These are phyloP conservation scores for Tranzscheliella williamsii DNA, from an alignment of 1,284 basidiomycete genomes.

Conservation along the genomic window DNA sequence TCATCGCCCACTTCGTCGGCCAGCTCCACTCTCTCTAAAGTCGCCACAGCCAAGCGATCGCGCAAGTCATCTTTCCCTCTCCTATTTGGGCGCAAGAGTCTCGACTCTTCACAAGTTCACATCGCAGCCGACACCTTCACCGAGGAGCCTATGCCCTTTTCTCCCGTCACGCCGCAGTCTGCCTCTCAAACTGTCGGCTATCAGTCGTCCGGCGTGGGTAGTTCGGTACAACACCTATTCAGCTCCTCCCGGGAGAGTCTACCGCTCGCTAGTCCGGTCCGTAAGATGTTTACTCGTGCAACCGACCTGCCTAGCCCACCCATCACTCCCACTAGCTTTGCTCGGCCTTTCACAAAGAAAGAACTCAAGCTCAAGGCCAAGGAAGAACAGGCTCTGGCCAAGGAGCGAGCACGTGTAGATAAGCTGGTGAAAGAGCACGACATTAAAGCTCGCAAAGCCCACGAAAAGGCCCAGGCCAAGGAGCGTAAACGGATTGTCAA, in stretches of 20 bases:
- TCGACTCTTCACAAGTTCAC: constrained; percentile 1
- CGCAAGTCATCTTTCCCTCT: constrained; percentile 27
- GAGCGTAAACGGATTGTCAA: constrained; percentile 15
- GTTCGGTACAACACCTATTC: too few relatives aligned
- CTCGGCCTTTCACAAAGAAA: constrained; percentile 18
- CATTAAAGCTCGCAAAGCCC: constrained; percentile 21
- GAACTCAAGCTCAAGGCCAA: constrained; percentile 41
- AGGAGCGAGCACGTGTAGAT: constrained; percentile 36
- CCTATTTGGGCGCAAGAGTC: constrained; percentile 28
- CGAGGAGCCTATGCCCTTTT: constrained; percentile 3
- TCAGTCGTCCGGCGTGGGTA: too few relatives aligned
- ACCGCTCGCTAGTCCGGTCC: neutral
- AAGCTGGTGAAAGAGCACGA: constrained; percentile 46
- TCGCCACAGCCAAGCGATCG: constrained; percentile 1
- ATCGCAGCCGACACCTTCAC: neutral
- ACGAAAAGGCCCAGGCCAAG: constrained; percentile 18
- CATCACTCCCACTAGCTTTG: constrained; percentile 6
- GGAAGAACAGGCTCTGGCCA: constrained; percentile 42
- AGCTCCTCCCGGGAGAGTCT: constrained; percentile 1
- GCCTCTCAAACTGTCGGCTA: too few relatives aligned
- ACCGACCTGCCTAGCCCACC: constrained; percentile 9
- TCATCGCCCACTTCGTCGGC: constrained; percentile 9
- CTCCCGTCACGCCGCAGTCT: too few relatives aligned
- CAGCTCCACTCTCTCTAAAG: constrained; percentile 21
- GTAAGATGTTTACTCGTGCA: constrained; percentile 4